Base-by-base conservation (phyloP, 495 filamentous ascomycete genomes). In the Lepidopterella palustris region DNA sequence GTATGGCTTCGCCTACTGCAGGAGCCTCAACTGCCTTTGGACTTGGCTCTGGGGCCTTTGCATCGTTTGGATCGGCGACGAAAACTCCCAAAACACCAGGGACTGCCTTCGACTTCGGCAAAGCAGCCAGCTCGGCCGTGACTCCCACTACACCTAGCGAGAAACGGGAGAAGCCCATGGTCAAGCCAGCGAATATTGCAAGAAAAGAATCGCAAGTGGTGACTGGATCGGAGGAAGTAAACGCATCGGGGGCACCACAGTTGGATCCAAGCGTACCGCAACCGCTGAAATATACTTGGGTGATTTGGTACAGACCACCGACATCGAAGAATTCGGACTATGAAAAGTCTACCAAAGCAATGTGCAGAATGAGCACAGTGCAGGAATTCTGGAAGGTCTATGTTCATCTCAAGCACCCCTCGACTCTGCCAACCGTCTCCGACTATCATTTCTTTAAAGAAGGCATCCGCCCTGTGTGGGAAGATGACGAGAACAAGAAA, bases 391-490 rank as follows among this genome's bases (percentile, higher is more conserved):
- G 92, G 84, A 77, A 81, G n/a, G 82, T 95, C 13, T 97, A 96
- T 72, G 78, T 82, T 24, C 92, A 97, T 71, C 79, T 98, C 52
- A 95, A 95, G 72, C 84, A 89, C 18, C 95, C 93, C 1, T 96
- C 89, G 42, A 76, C 81, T 13, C 78, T 98, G 50, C 93, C 93
- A 9, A 85, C 90, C 21, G 93, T 97, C 27, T 96, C 91, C 13
- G 93, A 98, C 70, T 98, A 97, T 71, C 95, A 97, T 71, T 86
- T 98, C 54, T 98, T 98, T 77, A 95, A 93, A 78, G 90, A 95
- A 68, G 95, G 91, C 49, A 91, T 97, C 27, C 84, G 93, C 59
- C 93, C 93, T 35, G 93, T 97, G 69, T 98, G 93, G 93, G 93
- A 98, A 74, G 93, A 98, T 68, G 89, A 96, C 53, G 90, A 92